Base-by-base conservation (phyloP, 768 basidiomycete species). In the Calocera viscosa region DNA sequence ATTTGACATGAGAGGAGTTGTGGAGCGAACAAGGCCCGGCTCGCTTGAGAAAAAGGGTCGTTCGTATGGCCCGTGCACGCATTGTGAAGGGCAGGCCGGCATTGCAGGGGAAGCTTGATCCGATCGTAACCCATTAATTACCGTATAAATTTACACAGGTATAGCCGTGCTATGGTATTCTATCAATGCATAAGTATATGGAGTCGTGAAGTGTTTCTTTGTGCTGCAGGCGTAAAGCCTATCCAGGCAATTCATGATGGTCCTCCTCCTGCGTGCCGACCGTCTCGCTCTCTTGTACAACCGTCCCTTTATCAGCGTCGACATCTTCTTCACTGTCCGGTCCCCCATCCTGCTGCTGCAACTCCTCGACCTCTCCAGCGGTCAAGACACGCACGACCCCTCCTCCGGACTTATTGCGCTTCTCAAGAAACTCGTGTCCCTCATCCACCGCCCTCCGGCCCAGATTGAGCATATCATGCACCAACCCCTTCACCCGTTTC, bases 381-480 rank as follows among this genome's bases (percentile, higher is more conserved):
- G 53, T 60, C 30, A 60, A 30, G 53, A 60, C 53, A 2, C 53
- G 53, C 2, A 60, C 53, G 30, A 60, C 53, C 19, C 53, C 53
- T 8, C 53, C 53, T 5, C 53, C 53, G 11, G 53, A 28, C 30
- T 60, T 60, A 26, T 2, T 22, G 2, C 53, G 11, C 53, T 60
- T 60, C 53, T 60, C 30, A 26, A 60, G 14, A 26, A 60, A 60
- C 53, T 60, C 53, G 14, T 60, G 24, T 22, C 53, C 53, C 30
- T 60, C 34, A 53, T 35, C 84, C n/a, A 91, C 80, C 1, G 90
- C 90, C 24, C 74, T 76, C 70, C 78, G 80, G 1, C 86, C 88
- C 1, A 79, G 74, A 38, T 82, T 80, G 26, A 92, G 75, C 14
- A 93, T 78, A 16, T 71, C 75, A 2, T 90, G 89, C 14, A 94